These are phyloP conservation scores for Carex pumila DNA, from an alignment of 176 grass and related monocot genomes.

Conservation along the genomic window DNA sequence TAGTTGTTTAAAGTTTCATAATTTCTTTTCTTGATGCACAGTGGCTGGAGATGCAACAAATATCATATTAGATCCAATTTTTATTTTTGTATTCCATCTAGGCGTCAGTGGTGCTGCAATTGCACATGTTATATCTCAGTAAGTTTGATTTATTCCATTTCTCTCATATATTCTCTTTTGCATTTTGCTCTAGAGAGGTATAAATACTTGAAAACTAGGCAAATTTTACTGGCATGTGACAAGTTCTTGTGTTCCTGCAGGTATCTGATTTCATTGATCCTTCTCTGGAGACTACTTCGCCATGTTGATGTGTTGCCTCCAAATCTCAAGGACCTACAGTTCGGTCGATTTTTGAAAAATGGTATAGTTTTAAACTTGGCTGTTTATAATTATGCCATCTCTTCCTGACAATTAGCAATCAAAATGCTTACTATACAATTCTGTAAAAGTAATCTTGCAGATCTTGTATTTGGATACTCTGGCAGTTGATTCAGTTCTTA, in stretches of 20 bases:
- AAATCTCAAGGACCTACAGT: slow-evolving; percentile 82
- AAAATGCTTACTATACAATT: neutral
- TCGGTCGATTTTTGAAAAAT: slow-evolving; percentile 79
- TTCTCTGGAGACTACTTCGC: slow-evolving; percentile 54
- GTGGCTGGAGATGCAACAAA: slow-evolving; percentile 80
- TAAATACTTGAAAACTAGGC: neutral
- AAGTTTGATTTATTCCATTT: slow-evolving; percentile 25
- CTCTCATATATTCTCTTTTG: neutral
- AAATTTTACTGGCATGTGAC: neutral
- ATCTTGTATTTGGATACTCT: neutral
- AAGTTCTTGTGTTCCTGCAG: slow-evolving; percentile 33
- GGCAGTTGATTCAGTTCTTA: neutral
- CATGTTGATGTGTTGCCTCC: slow-evolving; percentile 79
- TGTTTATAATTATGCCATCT: neutral
- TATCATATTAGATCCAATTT: slow-evolving; percentile 88
- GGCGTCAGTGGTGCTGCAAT: slow-evolving; percentile 91
- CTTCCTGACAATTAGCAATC: neutral
- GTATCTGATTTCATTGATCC: slow-evolving; percentile 83
- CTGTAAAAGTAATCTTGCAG: neutral
- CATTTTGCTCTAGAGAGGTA: neutral
- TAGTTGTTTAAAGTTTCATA: neutral
- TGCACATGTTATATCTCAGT: slow-evolving; percentile 94
- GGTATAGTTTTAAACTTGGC: slow-evolving; percentile 37
- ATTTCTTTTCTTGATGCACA: slow-evolving; percentile 23
- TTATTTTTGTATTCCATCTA: slow-evolving; percentile 88